Evolutionary conservation across 768 basidiomycete genomes (phyloP).

Genomic region (Phlebiopsis gigantea): DNA sequence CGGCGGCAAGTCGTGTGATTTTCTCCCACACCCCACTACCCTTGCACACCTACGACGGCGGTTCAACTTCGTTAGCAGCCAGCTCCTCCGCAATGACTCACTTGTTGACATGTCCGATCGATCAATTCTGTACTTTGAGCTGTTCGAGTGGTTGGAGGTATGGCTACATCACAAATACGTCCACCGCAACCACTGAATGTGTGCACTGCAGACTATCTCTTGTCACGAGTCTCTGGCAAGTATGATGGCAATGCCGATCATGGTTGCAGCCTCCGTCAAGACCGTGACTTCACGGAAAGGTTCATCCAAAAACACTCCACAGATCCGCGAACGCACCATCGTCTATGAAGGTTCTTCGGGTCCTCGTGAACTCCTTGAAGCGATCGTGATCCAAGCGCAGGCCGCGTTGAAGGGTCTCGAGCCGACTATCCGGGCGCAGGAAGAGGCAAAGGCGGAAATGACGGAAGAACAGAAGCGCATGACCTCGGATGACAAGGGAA

Average conservation of each 20-base stretch:
- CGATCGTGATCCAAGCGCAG: constrained; percentile 86
- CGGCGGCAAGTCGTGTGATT: constrained; percentile 82
- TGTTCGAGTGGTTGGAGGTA: constrained; percentile 92
- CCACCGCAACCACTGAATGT: no score
- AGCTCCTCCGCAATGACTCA: constrained; percentile 86
- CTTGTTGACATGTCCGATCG: constrained; percentile 93
- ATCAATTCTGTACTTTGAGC: constrained; percentile 75
- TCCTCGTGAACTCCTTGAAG: constrained; percentile 88
- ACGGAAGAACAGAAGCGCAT: constrained; percentile 90
- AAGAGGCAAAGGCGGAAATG: constrained; percentile 50
- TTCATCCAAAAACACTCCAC: constrained; percentile 35
- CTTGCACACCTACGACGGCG: constrained; percentile 87
- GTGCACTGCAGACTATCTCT: constrained; percentile 72
- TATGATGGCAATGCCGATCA: constrained; percentile 97
- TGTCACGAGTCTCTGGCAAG: constrained; percentile 89
- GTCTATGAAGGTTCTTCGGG: constrained; percentile 88
- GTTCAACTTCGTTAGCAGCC: constrained; percentile 84
- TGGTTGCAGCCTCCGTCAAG: constrained; percentile 73
- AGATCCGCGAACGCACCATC: constrained; percentile 75
- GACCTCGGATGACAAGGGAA: constrained; percentile 62
- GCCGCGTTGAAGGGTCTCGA: constrained; percentile 88
- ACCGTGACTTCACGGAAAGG: constrained; percentile 52
- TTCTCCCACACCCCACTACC: constrained; percentile 86
- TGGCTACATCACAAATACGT: background rate
- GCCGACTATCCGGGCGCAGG: constrained; percentile 47